Evolutionary conservation across 2,329 filamentous ascomycete species (phyloP).

Genomic region (Penicillium hesseltinei): DNA sequence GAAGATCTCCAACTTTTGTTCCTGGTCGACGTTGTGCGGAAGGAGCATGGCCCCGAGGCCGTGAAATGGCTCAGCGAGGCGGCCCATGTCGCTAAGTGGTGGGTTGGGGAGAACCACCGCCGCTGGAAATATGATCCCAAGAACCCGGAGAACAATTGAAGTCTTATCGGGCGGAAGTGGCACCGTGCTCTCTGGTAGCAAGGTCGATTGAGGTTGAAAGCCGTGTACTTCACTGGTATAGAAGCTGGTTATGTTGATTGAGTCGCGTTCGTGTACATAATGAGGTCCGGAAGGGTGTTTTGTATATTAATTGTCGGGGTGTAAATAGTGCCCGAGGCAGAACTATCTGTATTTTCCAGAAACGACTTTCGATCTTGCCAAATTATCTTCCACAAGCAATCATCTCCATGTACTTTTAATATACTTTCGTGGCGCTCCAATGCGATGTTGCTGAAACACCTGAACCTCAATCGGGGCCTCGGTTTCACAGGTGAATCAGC

Average conservation of each 20-base stretch:
- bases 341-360: background rate
- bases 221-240: background rate
- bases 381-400: background rate
- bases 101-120: slow-evolving; percentile 35
- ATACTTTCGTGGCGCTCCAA: background rate
- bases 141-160: background rate
- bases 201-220: background rate
- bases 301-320: background rate
- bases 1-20: slow-evolving; percentile 33
- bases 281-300: background rate
- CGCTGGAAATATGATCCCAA: slow-evolving; percentile 19
- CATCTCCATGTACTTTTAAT: background rate
- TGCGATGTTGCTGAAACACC: background rate
- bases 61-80: slow-evolving; percentile 38
- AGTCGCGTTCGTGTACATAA: background rate
- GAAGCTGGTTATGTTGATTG: background rate
- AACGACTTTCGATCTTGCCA: background rate
- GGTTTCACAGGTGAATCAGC: background rate
- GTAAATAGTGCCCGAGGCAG: background rate
- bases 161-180: too few relatives aligned
- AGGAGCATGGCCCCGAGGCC: slow-evolving; percentile 32
- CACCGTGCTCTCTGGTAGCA: background rate
- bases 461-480: too few relatives aligned
- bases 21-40: slow-evolving; percentile 27
- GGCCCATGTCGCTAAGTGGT: slow-evolving; percentile 39